phyloP scores from a whole-genome alignment of 202 grass and related monocot species.

The Dendrocalamus latiflorus region DNA sequence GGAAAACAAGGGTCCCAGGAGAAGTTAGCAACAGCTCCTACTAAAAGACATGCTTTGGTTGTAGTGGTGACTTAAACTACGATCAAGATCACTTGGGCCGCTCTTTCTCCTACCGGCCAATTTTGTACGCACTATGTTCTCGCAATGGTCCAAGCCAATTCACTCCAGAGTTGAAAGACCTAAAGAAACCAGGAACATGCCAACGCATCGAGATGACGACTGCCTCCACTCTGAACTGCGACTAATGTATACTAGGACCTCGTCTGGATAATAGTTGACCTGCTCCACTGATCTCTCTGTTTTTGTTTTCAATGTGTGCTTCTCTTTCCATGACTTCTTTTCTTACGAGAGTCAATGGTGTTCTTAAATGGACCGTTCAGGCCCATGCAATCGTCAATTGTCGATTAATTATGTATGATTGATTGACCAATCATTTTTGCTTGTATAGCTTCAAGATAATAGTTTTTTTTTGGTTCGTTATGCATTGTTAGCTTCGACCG shows the following conservation, averaged over 20 bases:
- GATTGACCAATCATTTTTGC: slow-evolving; percentile 3
- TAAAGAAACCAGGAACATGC: slow-evolving; percentile 8
- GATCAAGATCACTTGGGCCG: not conserved
- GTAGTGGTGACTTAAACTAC: not conserved
- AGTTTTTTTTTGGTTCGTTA: not conserved
- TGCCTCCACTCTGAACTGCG: not conserved
- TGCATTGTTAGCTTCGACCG: not conserved
- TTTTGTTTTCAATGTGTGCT: too few species aligned
- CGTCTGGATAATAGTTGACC: slow-evolving; percentile 35
- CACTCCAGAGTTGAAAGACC: not conserved
- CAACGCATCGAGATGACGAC: slow-evolving; percentile 35
- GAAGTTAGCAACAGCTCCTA: not conserved
- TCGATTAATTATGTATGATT: not conserved
- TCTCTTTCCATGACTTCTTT: not conserved
- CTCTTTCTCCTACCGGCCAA: not conserved
- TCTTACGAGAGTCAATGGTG: slow-evolving; percentile 12
- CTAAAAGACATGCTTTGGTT: slow-evolving; percentile 2
- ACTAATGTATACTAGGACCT: slow-evolving; percentile 6
- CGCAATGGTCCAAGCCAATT: not conserved
- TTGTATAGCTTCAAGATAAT: slow-evolving; percentile 9
- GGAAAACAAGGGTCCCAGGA: not conserved
- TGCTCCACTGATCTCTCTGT: not conserved
- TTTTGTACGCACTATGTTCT: not conserved
- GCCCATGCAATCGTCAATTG: not conserved
- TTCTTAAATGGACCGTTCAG: not conserved